Conservation (phyloP, 1,284 basidiomycete genomes). For the Trametes hirsuta region DNA sequence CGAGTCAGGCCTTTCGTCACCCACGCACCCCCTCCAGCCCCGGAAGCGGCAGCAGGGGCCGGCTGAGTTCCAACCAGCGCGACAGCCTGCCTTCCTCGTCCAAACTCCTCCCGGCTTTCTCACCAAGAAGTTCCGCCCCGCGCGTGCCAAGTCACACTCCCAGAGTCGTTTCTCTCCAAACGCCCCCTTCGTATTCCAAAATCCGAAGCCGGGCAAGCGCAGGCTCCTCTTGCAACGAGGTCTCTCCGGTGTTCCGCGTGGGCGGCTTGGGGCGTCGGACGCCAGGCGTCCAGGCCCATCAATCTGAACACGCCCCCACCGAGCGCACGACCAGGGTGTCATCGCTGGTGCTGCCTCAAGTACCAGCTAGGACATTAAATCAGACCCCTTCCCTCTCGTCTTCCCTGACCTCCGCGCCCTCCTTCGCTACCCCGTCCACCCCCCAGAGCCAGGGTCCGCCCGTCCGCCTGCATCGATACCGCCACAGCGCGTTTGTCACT, state of each 20-base stretch:
- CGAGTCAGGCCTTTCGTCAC: constrained; percentile 20
- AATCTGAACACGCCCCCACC: constrained; percentile 29
- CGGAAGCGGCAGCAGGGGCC: constrained; percentile 25
- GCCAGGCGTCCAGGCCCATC: constrained; percentile 30
- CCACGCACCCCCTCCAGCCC: constrained; percentile 19
- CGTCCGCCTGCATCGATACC: background rate
- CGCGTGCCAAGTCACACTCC: constrained; percentile 17
- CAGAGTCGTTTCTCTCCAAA: constrained; percentile 17
- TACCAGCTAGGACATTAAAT: constrained; percentile 26
- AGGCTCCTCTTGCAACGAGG: constrained; percentile 29
- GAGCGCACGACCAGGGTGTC: constrained; percentile 23
- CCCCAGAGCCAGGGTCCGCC: constrained; percentile 20
- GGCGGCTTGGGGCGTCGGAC: constrained; percentile 25
- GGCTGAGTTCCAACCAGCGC: constrained; percentile 19
- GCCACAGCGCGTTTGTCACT: constrained; percentile 20
- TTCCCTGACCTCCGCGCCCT: constrained; percentile 21
- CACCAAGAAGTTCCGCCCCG: constrained; percentile 15
- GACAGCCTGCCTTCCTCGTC: constrained; percentile 20
- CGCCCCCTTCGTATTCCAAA: constrained; percentile 19
- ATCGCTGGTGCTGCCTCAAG: constrained; percentile 27
- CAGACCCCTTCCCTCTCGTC: constrained; percentile 24
- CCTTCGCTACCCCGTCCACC: constrained; percentile 23
- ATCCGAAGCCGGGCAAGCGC: constrained; percentile 28
- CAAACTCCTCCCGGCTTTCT: constrained; percentile 11
- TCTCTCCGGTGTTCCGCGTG: constrained; percentile 28